Conservation (phyloP, 2,329 filamentous ascomycete genomes). For the Grosmannia penicillata region DNA sequence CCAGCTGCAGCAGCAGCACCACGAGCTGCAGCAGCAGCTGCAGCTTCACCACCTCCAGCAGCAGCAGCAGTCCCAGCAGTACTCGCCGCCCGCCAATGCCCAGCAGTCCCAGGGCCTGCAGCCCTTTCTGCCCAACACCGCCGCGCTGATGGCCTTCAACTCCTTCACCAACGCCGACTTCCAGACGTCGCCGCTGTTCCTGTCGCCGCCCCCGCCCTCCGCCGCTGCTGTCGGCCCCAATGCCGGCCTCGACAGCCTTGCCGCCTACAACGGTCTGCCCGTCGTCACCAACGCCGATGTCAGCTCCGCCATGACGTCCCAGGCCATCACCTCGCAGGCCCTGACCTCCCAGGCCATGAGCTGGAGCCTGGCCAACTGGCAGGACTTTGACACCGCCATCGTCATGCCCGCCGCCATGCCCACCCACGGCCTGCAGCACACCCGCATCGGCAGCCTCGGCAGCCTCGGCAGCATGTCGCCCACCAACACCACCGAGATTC, state of each 20-base stretch:
- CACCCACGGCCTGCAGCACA: conserved; percentile 24
- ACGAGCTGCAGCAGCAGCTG: conserved; percentile 18
- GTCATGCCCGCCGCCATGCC: conserved; percentile 17
- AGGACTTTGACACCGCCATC: conserved; percentile 60
- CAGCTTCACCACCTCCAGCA: conserved; percentile 26
- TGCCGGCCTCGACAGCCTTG: conserved; percentile 29
- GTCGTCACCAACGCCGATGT: conserved; percentile 33
- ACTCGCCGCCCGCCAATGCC: conserved; percentile 19
- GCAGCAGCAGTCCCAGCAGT: conserved; percentile 14
- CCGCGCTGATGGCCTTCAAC: conserved; percentile 39
- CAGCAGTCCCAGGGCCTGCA: conserved; percentile 32
- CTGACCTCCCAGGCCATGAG: conserved; percentile 35
- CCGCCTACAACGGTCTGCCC: conserved; percentile 43
- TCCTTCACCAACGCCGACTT: conserved; percentile 34
- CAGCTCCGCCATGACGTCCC: conserved; percentile 35
- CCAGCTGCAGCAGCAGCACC: conserved; percentile 20
- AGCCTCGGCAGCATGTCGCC: conserved; percentile 51
- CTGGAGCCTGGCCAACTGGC: conserved; percentile 57
- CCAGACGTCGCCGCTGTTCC: conserved; percentile 41
- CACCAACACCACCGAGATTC: conserved; percentile 67
- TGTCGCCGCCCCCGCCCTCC: conserved; percentile 30
- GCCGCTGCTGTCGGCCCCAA: conserved; percentile 27
- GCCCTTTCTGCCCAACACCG: conserved; percentile 41
- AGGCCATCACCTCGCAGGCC: no score
- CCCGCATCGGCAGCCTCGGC: conserved; percentile 15